Conservation (phyloP, 192 early-diverging fungal genomes). For the Coemansia nantahalensis region DNA sequence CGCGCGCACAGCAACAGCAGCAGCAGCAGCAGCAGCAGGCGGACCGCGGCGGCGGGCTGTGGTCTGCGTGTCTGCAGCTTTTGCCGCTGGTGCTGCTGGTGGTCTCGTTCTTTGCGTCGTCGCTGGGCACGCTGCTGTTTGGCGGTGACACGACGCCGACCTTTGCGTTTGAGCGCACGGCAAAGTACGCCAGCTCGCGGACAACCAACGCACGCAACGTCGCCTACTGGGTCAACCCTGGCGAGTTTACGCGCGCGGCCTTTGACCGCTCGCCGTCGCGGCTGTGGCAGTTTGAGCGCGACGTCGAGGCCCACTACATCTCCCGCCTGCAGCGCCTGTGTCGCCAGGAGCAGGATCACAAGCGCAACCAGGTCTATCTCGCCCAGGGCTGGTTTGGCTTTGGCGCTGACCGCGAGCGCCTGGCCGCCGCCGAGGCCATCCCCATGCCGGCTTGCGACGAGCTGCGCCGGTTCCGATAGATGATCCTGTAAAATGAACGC, state of each 20-base stretch:
- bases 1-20: constrained; percentile 7
- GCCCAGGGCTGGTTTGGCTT: constrained; percentile 72
- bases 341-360: constrained; percentile 60
- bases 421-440: constrained; percentile 65
- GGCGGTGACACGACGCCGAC: constrained; percentile 49
- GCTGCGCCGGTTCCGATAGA: constrained; percentile 57
- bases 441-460: constrained; percentile 68
- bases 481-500: too few species aligned
- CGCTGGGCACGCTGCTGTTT: constrained; percentile 53
- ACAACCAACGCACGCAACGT: constrained; percentile 62
- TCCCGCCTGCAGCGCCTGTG: constrained; percentile 65
- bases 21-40: constrained; percentile 46
- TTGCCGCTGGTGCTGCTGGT: constrained; percentile 77
- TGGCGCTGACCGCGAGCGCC: constrained; percentile 57
- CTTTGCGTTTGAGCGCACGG: constrained; percentile 63
- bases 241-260: constrained; percentile 48
- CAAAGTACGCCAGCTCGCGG: constrained; percentile 53
- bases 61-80: constrained; percentile 65
- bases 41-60: constrained; percentile 8
- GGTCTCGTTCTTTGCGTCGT: constrained; percentile 69
- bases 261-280: constrained; percentile 42
- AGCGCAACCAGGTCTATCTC: constrained; percentile 54
- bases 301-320: constrained; percentile 70
- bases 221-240: constrained; percentile 75
- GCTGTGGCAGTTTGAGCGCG: constrained; percentile 65